Base-by-base conservation (phyloP, 225 moss, liverwort and hornwort genomes). In the Pleurozium schreberi region DNA sequence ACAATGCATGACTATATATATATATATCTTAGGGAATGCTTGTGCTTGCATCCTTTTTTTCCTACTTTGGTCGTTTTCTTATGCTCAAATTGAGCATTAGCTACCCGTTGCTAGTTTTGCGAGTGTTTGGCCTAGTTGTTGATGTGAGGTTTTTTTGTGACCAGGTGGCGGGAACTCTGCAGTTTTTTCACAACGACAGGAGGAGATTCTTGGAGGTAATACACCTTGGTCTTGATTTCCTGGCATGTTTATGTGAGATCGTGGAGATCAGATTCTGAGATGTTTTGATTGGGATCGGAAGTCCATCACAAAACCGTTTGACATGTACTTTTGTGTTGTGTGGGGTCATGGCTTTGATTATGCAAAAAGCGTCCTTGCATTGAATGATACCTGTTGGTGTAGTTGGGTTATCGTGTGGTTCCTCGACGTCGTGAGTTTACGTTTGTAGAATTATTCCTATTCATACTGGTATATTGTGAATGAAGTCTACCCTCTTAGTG, bases 91-190 rank as follows among this genome's bases (percentile, higher is more conserved):
- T 1, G 1, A 13, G 3, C 34, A 1, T 4, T 22, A 36, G 53
- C 3, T 53, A 36, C 0, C 14, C 36, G 9, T 36, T 36, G 36
- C 23, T 2, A 76, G 9, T 21, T 52, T 50, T 22, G 5, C 8
- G 0, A 13, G 4, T 76, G 36, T 36, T 76, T 76, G 36, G 22
- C 53, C 14, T 15, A 40, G 50, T 59, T 31, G 52, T 77, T 85
- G 63, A 82, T n/a, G 31, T 71, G 43, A 16, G 26, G 15, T 40
- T 63, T 74, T 84, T 75, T 50, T 18, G 47, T 90, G 84, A 43
- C 43, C 92, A 98, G 98, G 98, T 99, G 17, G 95, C 97, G 53
- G 98, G 97, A 88, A 99, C 98, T 71, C 91, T 99, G 82, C 94
- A 97, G 50, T 99, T 99, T 84, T 91, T 95, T 6, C 96, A 93